Evolutionary conservation across 2,329 filamentous ascomycete genomes (phyloP).

Genomic region (Aureobasidium sp.): DNA sequence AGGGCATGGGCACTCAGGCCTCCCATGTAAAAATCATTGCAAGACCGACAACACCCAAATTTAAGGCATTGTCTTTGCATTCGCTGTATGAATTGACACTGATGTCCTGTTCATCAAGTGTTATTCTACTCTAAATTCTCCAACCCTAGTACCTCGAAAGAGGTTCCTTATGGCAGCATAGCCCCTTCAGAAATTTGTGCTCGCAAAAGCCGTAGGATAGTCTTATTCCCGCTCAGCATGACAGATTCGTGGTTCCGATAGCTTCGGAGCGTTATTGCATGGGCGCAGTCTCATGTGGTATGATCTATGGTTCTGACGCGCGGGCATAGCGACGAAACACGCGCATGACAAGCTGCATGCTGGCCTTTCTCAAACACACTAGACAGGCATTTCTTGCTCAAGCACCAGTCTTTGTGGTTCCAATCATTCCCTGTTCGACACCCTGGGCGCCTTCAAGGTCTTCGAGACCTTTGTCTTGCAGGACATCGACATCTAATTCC

Average conservation of each 20-base stretch:
- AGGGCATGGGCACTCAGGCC: neutral
- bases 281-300: neutral
- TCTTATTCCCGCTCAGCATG: neutral
- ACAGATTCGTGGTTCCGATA: neutral
- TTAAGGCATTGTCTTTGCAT: neutral
- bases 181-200: neutral
- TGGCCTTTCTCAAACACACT: neutral
- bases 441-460: constrained; percentile 34
- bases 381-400: neutral
- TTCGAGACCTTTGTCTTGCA: constrained; percentile 44
- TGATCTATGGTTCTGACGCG: neutral
- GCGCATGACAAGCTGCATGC: neutral
- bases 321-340: neutral
- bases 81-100: neutral
- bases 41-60: neutral
- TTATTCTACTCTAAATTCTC: neutral
- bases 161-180: neutral
- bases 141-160: neutral
- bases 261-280: neutral
- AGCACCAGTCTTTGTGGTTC: constrained; percentile 20
- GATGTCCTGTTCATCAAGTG: neutral
- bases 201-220: neutral
- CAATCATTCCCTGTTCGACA: constrained; percentile 32
- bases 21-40: neutral
- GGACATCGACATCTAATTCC: constrained; percentile 77